phyloP scores from a whole-genome alignment of 352 stramenopile species.

The Aphanomyces euteiches region DNA sequence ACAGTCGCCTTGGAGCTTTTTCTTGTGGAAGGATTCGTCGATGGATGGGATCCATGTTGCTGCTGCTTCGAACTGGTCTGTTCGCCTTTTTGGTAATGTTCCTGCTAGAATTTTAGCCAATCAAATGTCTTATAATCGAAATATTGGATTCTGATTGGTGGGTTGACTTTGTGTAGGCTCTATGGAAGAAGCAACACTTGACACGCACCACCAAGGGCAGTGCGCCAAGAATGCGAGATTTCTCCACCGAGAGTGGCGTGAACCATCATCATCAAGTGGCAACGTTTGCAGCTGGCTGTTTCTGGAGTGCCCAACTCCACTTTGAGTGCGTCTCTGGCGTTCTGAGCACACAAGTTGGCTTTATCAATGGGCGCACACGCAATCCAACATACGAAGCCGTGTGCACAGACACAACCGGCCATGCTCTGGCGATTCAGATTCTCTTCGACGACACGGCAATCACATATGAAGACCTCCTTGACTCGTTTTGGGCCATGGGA shows the following conservation, averaged over 20 bases:
- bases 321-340: constrained; percentile 94
- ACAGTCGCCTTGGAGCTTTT: too few species aligned
- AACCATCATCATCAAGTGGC: constrained; percentile 41
- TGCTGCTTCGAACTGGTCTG: too few species aligned
- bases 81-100: too few species aligned
- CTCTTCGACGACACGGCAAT: constrained; percentile 88
- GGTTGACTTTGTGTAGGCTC: too few species aligned
- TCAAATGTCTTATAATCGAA: too few species aligned
- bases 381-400: constrained; percentile 95
- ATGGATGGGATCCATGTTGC: too few species aligned
- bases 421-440: constrained; percentile 92
- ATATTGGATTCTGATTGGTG: too few species aligned
- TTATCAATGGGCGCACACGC: constrained; percentile 66
- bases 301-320: constrained; percentile 95
- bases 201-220: background rate
- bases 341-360: constrained; percentile 86
- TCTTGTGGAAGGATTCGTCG: too few species aligned
- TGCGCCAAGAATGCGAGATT: too few species aligned
- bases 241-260: background rate
- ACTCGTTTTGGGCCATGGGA: constrained; percentile 86
- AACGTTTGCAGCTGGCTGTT: constrained; percentile 96
- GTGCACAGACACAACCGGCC: constrained; percentile 88
- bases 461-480: constrained; percentile 76
- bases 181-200: too few species aligned
- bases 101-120: too few species aligned